These are phyloP conservation scores for Chytriomyces confervae DNA, from an alignment of 192 early-diverging fungal species.

Conservation along the genomic window DNA sequence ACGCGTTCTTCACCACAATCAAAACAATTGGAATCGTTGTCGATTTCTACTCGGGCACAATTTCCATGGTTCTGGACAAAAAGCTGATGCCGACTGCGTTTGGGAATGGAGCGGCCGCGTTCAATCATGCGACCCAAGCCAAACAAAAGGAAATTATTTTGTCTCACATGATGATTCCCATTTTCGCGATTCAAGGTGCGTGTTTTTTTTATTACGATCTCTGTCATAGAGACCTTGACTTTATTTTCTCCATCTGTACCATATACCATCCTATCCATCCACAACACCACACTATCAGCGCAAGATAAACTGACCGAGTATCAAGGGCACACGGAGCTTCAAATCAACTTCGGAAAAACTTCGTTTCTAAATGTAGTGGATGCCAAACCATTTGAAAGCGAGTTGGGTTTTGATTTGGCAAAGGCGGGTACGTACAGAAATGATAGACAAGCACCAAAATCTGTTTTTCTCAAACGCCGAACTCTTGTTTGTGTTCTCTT, in stretches of 20 bases:
- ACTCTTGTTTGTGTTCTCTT: neutral
- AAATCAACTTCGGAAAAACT: conserved; percentile 57
- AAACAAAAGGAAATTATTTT: conserved; percentile 47
- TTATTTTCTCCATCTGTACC: neutral
- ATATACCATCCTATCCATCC: neutral
- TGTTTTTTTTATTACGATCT: neutral
- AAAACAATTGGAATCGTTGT: conserved; percentile 54
- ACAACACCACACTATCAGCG: neutral
- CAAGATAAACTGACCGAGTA: conserved; percentile 1
- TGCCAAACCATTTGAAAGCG: neutral
- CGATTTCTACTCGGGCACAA: conserved; percentile 48
- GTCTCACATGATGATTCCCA: conserved; percentile 45
- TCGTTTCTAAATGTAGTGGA: conserved; percentile 39
- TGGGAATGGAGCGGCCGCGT: conserved; percentile 48
- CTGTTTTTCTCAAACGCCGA: neutral
- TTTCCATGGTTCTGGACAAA: conserved; percentile 51
- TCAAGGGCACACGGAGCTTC: conserved; percentile 38
- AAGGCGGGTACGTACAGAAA: neutral
- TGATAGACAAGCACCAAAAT: neutral
- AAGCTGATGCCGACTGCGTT: conserved; percentile 42
- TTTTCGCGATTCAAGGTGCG: conserved; percentile 47
- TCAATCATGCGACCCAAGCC: conserved; percentile 40
- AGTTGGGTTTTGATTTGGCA: neutral
- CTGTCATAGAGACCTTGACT: neutral
- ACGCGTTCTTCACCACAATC: conserved; percentile 38